Percentiles rank a stretch among this genome's conserved stretches.
These are phyloP conservation scores for Apostasia ramifera DNA, from an alignment of 106 monocot genomes.

Conservation along the genomic window DNA sequence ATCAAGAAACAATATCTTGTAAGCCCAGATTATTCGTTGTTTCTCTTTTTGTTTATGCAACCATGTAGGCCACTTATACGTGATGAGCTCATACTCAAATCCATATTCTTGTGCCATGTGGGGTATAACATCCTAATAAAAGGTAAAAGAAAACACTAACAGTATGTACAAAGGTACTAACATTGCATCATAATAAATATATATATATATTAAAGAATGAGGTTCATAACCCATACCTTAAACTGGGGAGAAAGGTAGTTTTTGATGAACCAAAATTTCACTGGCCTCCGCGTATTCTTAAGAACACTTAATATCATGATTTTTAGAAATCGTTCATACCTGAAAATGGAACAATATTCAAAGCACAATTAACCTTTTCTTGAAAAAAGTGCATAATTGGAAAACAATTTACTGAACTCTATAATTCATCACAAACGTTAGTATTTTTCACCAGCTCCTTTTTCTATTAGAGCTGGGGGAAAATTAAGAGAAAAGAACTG, in stretches of 20 bases:
- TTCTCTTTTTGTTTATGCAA: conserved; percentile 98
- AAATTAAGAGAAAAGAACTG: background rate
- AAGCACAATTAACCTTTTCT: background rate
- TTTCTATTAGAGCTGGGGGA: too few relatives aligned
- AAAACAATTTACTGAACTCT: background rate
- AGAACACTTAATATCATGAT: conserved; percentile 97
- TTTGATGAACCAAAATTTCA: conserved; percentile 99
- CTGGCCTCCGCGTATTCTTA: conserved; percentile 79
- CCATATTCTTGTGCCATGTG: conserved; percentile 91
- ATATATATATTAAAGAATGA: too few relatives aligned
- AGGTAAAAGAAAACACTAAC: background rate
- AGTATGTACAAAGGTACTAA: too few relatives aligned
- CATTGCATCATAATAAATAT: too few relatives aligned
- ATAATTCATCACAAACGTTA: too few relatives aligned
- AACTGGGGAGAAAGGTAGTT: conserved; percentile 99
- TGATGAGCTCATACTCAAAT: conserved; percentile 95
- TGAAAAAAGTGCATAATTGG: background rate
- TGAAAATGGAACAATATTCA: conserved; percentile 19
- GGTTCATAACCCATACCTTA: conserved; percentile 36
- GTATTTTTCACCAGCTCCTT: too few relatives aligned
- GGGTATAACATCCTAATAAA: conserved; percentile 80
- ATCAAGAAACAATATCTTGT: conserved; percentile 98
- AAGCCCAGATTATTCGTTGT: conserved; percentile 98
- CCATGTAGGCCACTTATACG: conserved; percentile 99
- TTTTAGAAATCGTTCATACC: conserved; percentile 95